Evolutionary conservation across 345 rosid species (phyloP), one percentile per base, ranked within the genome.

Genomic region (Noccaea bulbosa): DNA sequence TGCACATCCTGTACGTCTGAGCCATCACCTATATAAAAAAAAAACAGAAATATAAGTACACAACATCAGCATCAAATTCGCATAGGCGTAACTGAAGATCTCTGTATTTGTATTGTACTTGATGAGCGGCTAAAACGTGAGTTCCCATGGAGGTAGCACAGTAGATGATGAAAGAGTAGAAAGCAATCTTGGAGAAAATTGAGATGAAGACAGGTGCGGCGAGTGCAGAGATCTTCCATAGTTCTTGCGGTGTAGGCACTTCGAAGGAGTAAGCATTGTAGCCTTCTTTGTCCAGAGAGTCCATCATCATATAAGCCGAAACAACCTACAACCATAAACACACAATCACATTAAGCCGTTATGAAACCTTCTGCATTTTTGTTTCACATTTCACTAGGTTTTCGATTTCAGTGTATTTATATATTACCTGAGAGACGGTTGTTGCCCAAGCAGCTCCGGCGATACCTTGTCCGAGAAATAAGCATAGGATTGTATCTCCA

Each of bases 381-480:
- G 4, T 27, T 27, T 27, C 30, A 49, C 61, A 71, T 33, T 52
- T 20, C 10, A 41, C 10, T 12, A 11, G 17, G 17, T 40, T 49
- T 57, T 30, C 1, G 56, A 45, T 16, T 65, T 48, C 20, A 6
- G 8, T 32, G 35, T 63, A 2, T 37, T 12, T 43, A 52, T 7
- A 52, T 7, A 15, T 35, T 74, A 93, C 98, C 78, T 93, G 98
- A 45, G 98, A 93, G 46, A 74, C 82, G 84, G 87, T 79, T 40
- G 98, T 89, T 35, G 96, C 92, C 94, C 90, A 91, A 62, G 98
- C 98, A 35, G 97, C 97, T 47, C 98, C 98, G n/a, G 87, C 84
- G 50, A 91, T 87, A 44, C 98, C 97, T 60, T 83, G 88, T 53
- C 91, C 94, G 67, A 91, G 78, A 77, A 85, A 80, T 46, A 79